Percentiles rank a stretch among this genome's conserved stretches.
Conservation (phyloP, 495 filamentous ascomycete genomes). For the Podospora didyma region DNA sequence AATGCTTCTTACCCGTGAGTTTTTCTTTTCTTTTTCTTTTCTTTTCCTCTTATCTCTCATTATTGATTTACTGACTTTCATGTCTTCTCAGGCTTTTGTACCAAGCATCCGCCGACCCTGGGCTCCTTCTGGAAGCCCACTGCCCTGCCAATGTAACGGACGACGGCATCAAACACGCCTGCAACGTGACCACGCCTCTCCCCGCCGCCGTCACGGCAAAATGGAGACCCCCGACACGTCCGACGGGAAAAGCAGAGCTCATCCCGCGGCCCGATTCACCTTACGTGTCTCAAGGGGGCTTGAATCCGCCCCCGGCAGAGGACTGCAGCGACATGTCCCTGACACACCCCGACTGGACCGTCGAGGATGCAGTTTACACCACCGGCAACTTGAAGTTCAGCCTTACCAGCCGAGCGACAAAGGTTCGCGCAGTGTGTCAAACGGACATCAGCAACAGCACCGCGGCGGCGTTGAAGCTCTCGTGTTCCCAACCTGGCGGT, state of each 20-base stretch:
- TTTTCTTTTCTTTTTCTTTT: not conserved
- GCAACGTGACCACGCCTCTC: not conserved
- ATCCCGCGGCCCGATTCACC: not conserved
- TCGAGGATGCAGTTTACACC: not conserved
- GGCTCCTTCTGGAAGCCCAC: not conserved
- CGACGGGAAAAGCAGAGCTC: not conserved
- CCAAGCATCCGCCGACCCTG: not conserved
- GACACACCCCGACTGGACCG: slow-evolving; percentile 2
- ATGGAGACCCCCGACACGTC: not conserved
- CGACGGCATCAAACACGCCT: not conserved
- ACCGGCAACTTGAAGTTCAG: not conserved
- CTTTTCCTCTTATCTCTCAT: too few species aligned
- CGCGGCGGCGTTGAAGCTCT: not conserved
- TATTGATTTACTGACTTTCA: not conserved
- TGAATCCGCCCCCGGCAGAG: not conserved
- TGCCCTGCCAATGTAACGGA: not conserved
- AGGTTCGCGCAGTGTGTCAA: not conserved
- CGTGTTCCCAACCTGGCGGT: not conserved
- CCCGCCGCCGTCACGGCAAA: not conserved
- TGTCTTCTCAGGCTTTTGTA: not conserved
- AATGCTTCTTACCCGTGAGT: not conserved
- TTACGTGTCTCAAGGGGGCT: not conserved
- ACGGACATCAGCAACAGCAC: not conserved
- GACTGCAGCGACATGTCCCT: slow-evolving; percentile 5
- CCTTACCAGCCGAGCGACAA: not conserved